phyloP scores from a whole-genome alignment of 495 filamentous ascomycete species.

The Aspergillus bridgeri region DNA sequence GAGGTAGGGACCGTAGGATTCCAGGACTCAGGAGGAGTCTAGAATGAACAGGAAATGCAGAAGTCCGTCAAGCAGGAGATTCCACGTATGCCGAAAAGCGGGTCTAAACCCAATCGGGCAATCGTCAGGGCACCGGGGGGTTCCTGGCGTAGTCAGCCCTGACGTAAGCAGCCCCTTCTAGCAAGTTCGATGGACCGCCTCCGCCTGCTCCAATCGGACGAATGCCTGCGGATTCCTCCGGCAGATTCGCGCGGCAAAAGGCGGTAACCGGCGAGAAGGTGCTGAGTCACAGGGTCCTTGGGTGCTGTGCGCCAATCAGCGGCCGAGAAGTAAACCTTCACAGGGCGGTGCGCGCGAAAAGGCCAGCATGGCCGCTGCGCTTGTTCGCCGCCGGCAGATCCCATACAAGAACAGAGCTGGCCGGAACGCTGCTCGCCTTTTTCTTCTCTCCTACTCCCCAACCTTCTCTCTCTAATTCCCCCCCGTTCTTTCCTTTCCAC shows the following conservation, averaged over 20 bases:
- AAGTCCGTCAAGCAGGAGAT: background rate
- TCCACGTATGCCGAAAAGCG: background rate
- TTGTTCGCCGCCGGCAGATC: background rate
- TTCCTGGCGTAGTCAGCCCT: background rate
- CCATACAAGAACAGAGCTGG: constrained; percentile 25
- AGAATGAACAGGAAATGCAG: background rate
- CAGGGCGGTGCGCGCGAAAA: constrained; percentile 31
- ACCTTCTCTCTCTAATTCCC: constrained; percentile 2
- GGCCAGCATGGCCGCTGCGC: constrained; percentile 46
- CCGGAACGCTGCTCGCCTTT: too few species aligned
- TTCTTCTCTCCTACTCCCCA: constrained; percentile 10
- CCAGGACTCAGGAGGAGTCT: background rate
- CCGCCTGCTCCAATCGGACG: background rate
- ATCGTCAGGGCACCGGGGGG: background rate
- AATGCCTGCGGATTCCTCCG: background rate
- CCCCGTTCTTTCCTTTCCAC: constrained; percentile 2
- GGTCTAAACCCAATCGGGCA: background rate
- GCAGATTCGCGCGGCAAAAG: background rate
- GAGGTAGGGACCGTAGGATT: background rate
- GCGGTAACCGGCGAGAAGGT: background rate
- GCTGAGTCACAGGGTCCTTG: background rate
- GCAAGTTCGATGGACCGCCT: constrained; percentile 12
- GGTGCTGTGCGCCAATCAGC: constrained; percentile 32
- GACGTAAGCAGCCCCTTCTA: background rate
- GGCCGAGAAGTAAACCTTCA: constrained; percentile 41